Evolutionary conservation across 2,329 filamentous ascomycete species (phyloP), one percentile per base, ranked within the genome.

Genomic region (Botrytis tulipae): DNA sequence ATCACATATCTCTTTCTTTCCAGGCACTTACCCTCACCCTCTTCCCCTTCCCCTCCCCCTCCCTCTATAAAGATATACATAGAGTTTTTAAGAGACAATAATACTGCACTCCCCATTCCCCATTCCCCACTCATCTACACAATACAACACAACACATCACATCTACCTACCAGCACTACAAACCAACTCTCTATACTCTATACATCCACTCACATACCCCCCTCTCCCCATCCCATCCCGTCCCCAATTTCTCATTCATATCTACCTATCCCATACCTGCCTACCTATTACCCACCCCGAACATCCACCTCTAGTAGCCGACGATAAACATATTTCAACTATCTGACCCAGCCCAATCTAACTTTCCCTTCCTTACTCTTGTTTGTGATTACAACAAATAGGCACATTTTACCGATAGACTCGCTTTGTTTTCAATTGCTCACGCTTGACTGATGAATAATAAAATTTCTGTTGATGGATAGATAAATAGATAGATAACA

Each of bases 101-200:
- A 12, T 12, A 10, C 37, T 40, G 1, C 37, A 44, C 42, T 44
- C 7, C 42, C 1, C 44, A 46, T 18, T 46, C 16, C 42, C 10
- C 37, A 40, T 9, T 40, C 40, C 40, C 40, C 40, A 40, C 12
- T 8, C 40, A 40, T 40, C 40, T 40, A 3, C 40, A 40, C 40
- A 40, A 40, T 3, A 40, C 37, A 46, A 8, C 20, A 12, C 40
- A 46, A 8, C 20, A 9, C 44, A 22, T 48, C 44, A 18, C 44
- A 48, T 22, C 44, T 22, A 48, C 8, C 8, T 0, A 37, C 37
- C 37, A 37, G 35, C 35, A 48, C 44, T 22, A 48, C 20, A 25
- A 10, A 51, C 10, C 12, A 0, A 25, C 10, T 25, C 22, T 0
- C 22, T 1, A 20, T 46, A 8, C 22, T 0, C 22, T 1, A 20